phyloP scores from a whole-genome alignment of 2,329 filamentous ascomycete species.

The Xylariales sp. region DNA sequence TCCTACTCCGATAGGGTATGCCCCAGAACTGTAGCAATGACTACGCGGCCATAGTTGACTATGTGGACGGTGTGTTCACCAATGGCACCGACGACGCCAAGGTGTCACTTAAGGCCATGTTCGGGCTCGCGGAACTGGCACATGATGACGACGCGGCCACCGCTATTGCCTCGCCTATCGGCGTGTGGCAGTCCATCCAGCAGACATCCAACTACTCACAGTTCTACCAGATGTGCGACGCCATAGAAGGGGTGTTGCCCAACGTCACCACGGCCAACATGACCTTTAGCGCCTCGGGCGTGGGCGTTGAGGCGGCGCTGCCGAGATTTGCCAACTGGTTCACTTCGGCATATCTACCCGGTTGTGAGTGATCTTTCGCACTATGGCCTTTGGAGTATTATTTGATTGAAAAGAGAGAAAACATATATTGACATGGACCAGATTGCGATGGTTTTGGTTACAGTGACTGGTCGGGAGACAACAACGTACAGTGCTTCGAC shows the following conservation, averaged over 20 bases:
- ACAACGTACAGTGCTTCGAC: constrained; percentile 46
- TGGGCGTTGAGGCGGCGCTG: constrained; percentile 50
- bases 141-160: constrained; percentile 49
- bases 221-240: constrained; percentile 29
- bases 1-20: constrained; percentile 36
- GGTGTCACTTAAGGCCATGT: constrained; percentile 42
- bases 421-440: not conserved
- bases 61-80: constrained; percentile 46
- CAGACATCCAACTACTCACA: constrained; percentile 27
- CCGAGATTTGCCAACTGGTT: constrained; percentile 51
- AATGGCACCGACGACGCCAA: constrained; percentile 37
- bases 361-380: constrained; percentile 35
- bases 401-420: not conserved
- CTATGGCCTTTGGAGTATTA: not conserved
- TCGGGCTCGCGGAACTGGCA: constrained; percentile 44
- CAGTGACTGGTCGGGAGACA: constrained; percentile 31
- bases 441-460: constrained; percentile 43
- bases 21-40: constrained; percentile 53
- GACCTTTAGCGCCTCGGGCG: constrained; percentile 32
- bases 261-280: constrained; percentile 15
- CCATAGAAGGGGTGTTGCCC: constrained; percentile 27
- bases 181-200: constrained; percentile 30
- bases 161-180: constrained; percentile 19
- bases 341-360: constrained; percentile 39
- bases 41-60: constrained; percentile 43